These are phyloP conservation scores for Dendrobium huoshanense DNA, from an alignment of 106 monocot genomes.

Conservation along the genomic window DNA sequence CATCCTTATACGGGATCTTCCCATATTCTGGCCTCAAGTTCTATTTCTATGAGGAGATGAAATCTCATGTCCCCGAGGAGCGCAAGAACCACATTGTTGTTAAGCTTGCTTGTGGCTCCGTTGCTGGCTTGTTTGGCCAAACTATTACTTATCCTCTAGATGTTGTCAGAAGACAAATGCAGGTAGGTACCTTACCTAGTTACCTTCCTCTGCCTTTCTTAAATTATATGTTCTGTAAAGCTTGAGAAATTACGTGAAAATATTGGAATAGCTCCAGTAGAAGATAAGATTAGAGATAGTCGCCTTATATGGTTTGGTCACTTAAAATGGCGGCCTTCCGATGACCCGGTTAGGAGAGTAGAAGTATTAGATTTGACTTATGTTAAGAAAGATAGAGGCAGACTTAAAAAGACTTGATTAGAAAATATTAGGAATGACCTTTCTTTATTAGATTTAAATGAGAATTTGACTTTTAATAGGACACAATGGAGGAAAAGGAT, in stretches of 20 bases:
- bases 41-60: slow-evolving; percentile 93
- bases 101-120: slow-evolving; percentile 78
- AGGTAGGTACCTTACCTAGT: slow-evolving; percentile 32
- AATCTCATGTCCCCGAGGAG: slow-evolving; percentile 63
- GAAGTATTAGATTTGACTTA: too few species aligned
- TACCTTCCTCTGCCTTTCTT: background rate
- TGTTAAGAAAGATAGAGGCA: too few species aligned
- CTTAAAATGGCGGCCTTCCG: too few species aligned
- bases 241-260: background rate
- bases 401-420: too few species aligned
- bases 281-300: too few species aligned
- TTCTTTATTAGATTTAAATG: too few species aligned
- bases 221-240: background rate
- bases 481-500: too few species aligned
- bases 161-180: slow-evolving; percentile 97
- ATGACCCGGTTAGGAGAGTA: too few species aligned
- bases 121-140: slow-evolving; percentile 88
- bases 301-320: too few species aligned
- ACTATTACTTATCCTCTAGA: slow-evolving; percentile 95
- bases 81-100: slow-evolving; percentile 47
- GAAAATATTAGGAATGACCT: too few species aligned
- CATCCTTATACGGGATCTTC: slow-evolving; percentile 86
- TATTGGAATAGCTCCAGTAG: too few species aligned
- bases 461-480: too few species aligned
- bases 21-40: slow-evolving; percentile 95